Percentiles rank a stretch among this genome's conserved stretches.
phyloP scores from a whole-genome alignment of 345 rosid species.

The Hibiscus syriacus region DNA sequence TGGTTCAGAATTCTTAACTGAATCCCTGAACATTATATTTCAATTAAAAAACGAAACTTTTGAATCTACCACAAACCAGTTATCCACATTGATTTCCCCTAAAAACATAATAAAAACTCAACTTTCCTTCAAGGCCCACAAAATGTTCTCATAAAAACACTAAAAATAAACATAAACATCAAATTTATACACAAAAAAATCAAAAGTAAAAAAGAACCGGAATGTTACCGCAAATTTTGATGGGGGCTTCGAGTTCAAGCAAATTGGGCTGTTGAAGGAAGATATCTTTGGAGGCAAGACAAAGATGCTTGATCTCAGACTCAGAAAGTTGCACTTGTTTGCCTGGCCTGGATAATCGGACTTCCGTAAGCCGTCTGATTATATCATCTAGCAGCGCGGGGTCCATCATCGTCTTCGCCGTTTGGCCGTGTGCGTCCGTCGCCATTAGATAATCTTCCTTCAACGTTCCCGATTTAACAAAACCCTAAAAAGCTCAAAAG shows the following conservation, averaged over 20 bases:
- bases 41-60: no score
- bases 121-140: not conserved
- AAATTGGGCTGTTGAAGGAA: constrained; percentile 76
- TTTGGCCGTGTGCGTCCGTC: constrained; percentile 38
- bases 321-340: constrained; percentile 93
- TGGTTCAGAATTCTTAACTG: not conserved
- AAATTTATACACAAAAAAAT: not conserved
- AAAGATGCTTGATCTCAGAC: constrained; percentile 87
- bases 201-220: not conserved
- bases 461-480: constrained; percentile 10
- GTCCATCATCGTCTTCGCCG: constrained; percentile 50
- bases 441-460: constrained; percentile 39
- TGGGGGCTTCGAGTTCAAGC: constrained; percentile 95
- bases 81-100: not conserved
- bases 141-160: no score
- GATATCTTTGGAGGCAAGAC: constrained; percentile 65
- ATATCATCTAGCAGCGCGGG: constrained; percentile 63
- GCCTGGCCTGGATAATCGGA: constrained; percentile 80
- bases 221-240: constrained; percentile 78
- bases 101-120: not conserved
- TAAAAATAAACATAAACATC: not conserved
- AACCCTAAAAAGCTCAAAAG: constrained; percentile 15
- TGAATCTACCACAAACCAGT: no score
- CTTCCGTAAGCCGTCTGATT: constrained; percentile 74
- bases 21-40: not conserved